Percentiles rank a stretch among this genome's conserved stretches.
Conservation (phyloP, 805 yeast species). For the Candida chilensis region DNA sequence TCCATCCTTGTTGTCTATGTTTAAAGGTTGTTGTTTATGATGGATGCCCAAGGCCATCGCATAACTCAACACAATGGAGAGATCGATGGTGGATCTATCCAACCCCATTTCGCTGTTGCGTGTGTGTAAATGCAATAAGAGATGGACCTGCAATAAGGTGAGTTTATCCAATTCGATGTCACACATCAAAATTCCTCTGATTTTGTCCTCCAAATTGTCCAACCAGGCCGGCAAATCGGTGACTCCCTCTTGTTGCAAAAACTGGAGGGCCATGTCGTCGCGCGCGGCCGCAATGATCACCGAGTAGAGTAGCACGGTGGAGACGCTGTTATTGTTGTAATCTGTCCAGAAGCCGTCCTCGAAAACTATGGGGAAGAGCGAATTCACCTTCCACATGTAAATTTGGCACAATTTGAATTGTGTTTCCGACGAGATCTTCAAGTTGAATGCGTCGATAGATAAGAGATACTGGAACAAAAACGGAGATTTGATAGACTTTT, state of each 20-base stretch:
- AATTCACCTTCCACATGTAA: slow-evolving; percentile 28
- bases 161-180: slow-evolving; percentile 26
- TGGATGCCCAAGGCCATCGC: slow-evolving; percentile 25
- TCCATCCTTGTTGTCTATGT: no score
- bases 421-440: slow-evolving; percentile 13
- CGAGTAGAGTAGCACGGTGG: slow-evolving; percentile 31
- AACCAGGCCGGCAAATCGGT: slow-evolving; percentile 9
- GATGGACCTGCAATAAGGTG: slow-evolving; percentile 21
- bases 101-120: slow-evolving; percentile 13
- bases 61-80: slow-evolving; percentile 14
- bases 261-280: slow-evolving; percentile 20
- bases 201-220: slow-evolving; percentile 15
- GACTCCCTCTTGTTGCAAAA: slow-evolving; percentile 11
- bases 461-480: slow-evolving; percentile 17
- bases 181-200: slow-evolving; percentile 23
- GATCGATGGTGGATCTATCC: neutral
- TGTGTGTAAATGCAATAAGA: slow-evolving; percentile 23
- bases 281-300: slow-evolving; percentile 31
- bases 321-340: slow-evolving; percentile 20
- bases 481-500: slow-evolving; percentile 6
- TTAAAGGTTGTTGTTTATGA: slow-evolving; percentile 10
- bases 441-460: slow-evolving; percentile 25
- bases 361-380: slow-evolving; percentile 29
- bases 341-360: slow-evolving; percentile 25
- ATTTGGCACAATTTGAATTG: slow-evolving; percentile 16